A percentile compares a stretch with the other conserved stretches of the same genome.
These are phyloP conservation scores for Priceomyces fermenticarens DNA, from an alignment of 805 yeast genomes.

Conservation along the genomic window DNA sequence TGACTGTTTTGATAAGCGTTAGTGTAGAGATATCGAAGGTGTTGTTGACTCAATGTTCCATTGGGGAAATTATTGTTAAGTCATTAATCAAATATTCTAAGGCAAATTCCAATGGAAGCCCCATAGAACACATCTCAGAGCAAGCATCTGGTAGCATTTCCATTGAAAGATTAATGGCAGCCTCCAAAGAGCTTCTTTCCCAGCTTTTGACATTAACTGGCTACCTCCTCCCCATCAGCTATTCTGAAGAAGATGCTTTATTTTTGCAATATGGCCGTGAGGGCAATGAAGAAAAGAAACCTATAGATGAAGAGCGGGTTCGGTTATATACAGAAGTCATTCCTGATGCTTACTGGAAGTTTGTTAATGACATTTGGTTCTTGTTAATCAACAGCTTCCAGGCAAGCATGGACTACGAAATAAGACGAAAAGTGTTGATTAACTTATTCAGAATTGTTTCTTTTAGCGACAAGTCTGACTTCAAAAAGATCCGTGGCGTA, in stretches of 20 bases:
- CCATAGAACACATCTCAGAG: constrained; percentile 4
- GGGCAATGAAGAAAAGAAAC: constrained; percentile 18
- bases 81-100: constrained; percentile 53
- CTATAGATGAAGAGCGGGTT: constrained; percentile 30
- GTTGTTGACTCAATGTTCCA: constrained; percentile 46
- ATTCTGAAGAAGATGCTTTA: constrained; percentile 27
- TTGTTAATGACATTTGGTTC: constrained; percentile 48
- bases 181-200: constrained; percentile 63
- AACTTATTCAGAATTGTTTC: constrained; percentile 51
- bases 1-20: constrained; percentile 41
- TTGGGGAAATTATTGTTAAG: constrained; percentile 47
- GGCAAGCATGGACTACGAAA: constrained; percentile 65
- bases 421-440: constrained; percentile 56
- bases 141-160: constrained; percentile 28
- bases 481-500: constrained; percentile 26
- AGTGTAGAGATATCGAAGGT: constrained; percentile 39
- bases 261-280: constrained; percentile 20
- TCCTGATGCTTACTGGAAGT: constrained; percentile 22
- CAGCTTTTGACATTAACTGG: constrained; percentile 55
- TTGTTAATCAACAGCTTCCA: constrained; percentile 62
- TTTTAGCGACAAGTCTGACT: constrained; percentile 33
- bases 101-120: constrained; percentile 4
- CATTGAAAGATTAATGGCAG: constrained; percentile 69
- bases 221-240: constrained; percentile 52
- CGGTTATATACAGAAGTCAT: constrained; percentile 24